Evolutionary conservation across 2,329 filamentous ascomycete genomes (phyloP).

Genomic region (Lizonia empirigonia): DNA sequence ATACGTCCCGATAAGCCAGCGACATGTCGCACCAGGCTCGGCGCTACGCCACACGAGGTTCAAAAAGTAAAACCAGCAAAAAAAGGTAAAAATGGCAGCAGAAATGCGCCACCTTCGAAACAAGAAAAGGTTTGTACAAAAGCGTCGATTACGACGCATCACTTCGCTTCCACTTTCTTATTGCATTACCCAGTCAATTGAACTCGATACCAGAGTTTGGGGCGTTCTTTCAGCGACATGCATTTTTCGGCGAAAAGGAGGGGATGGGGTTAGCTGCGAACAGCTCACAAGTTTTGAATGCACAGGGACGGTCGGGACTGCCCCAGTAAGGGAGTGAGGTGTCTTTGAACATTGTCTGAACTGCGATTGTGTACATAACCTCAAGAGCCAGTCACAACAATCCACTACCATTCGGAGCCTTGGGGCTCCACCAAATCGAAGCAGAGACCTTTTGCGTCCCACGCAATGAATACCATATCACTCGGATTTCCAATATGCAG

Average conservation of each 20-base stretch:
- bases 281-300: background rate
- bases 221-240: constrained; percentile 15
- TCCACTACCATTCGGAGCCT: constrained; percentile 31
- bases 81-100: constrained; percentile 32
- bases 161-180: constrained; percentile 9
- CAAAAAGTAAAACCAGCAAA: constrained; percentile 30
- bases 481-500: background rate
- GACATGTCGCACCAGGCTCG: constrained; percentile 23
- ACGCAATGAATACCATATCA: background rate
- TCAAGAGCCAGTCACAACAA: constrained; percentile 26
- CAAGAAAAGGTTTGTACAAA: constrained; percentile 19
- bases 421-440: constrained; percentile 19
- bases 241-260: constrained; percentile 12
- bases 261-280: background rate
- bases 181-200: constrained; percentile 9
- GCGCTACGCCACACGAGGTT: constrained; percentile 15
- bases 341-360: constrained; percentile 1
- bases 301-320: background rate
- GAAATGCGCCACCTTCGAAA: constrained; percentile 5
- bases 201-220: background rate
- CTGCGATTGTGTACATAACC: constrained; percentile 26
- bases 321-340: background rate
- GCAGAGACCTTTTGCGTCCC: background rate
- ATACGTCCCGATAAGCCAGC: background rate
- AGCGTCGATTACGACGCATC: constrained; percentile 1